Conservation (phyloP, 352 stramenopile genomes). For the Globisporangium acanthophoron region DNA sequence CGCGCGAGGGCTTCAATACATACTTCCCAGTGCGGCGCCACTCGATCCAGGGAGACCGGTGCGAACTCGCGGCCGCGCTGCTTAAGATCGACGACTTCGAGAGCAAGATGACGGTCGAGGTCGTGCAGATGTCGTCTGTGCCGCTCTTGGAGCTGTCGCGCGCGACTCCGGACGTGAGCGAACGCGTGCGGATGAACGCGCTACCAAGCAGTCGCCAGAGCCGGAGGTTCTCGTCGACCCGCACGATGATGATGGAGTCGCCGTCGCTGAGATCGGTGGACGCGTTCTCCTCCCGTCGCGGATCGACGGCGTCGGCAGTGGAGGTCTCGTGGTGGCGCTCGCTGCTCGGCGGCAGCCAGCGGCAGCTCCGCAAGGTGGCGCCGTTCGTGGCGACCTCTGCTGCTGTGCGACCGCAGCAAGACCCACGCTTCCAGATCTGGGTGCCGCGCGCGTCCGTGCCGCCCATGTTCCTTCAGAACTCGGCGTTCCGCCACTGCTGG, state of each 20-base stretch:
- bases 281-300: not conserved
- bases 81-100: slow-evolving; percentile 13
- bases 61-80: slow-evolving; percentile 15
- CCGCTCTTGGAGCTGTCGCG: not conserved
- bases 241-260: not conserved
- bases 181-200: not conserved
- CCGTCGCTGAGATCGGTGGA: not conserved
- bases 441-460: slow-evolving; percentile 2
- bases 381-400: slow-evolving; percentile 1
- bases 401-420: not conserved
- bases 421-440: slow-evolving; percentile 22
- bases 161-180: not conserved
- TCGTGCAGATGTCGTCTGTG: not conserved
- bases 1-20: not conserved
- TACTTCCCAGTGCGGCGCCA: slow-evolving; percentile 18
- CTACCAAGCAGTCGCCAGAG: slow-evolving; percentile 1
- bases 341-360: not conserved
- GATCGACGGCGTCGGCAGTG: not conserved
- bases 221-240: not conserved
- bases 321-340: not conserved
- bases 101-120: slow-evolving; percentile 5
- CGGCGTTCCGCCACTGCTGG: slow-evolving; percentile 46
- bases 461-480: slow-evolving; percentile 24
- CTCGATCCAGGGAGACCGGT: slow-evolving; percentile 26
- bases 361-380: not conserved